phyloP scores from a whole-genome alignment of 805 yeast species.

The Barnettozyma populi region DNA sequence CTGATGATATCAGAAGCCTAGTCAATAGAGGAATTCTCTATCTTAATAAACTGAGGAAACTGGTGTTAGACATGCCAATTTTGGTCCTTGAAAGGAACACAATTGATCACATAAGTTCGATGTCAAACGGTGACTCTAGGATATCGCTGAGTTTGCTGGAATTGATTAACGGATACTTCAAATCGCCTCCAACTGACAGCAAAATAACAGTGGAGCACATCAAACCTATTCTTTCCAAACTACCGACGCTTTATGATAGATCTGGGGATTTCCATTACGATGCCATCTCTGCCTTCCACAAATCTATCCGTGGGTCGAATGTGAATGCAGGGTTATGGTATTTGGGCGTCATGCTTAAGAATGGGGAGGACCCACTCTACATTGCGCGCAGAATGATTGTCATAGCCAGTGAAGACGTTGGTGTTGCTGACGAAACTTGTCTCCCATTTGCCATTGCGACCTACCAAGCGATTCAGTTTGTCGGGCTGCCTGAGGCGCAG shows the following conservation, averaged over 20 bases:
- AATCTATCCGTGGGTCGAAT: conserved; percentile 83
- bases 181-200: conserved; percentile 1
- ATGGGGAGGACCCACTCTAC: conserved; percentile 92
- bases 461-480: conserved; percentile 78
- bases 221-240: conserved; percentile 39
- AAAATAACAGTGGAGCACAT: conserved; percentile 23
- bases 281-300: conserved; percentile 92
- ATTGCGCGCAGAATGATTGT: conserved; percentile 88
- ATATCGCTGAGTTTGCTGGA: conserved; percentile 78
- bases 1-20: conserved; percentile 46
- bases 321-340: conserved; percentile 89
- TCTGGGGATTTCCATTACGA: conserved; percentile 93
- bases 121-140: conserved; percentile 87
- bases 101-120: conserved; percentile 59
- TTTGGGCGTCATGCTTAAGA: conserved; percentile 79
- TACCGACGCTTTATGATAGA: conserved; percentile 69
- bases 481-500: conserved; percentile 95
- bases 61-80: conserved; percentile 43
- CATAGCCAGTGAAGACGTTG: conserved; percentile 94
- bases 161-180: conserved; percentile 52
- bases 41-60: conserved; percentile 53
- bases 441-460: conserved; percentile 84
- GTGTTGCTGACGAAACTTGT: conserved; percentile 75
- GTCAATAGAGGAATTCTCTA: conserved; percentile 52
- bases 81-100: conserved; percentile 52